Percentiles rank a stretch among this genome's conserved stretches.
Conservation (phyloP, 352 stramenopile species). For the Globisporangium yorkense region DNA sequence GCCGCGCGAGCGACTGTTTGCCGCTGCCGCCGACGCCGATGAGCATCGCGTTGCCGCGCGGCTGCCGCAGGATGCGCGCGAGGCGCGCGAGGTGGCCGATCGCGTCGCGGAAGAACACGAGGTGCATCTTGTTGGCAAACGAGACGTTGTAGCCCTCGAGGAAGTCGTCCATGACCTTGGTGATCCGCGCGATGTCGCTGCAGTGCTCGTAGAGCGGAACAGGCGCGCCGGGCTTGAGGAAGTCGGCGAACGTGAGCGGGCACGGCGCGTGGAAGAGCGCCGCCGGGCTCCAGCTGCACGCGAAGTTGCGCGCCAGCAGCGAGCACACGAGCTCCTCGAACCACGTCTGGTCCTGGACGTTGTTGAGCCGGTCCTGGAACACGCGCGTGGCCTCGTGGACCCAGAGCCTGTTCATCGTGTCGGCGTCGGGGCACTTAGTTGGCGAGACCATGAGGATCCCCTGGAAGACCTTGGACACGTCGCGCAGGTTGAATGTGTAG, state of each 20-base stretch:
- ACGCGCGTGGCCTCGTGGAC: conserved; percentile 90
- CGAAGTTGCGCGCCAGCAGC: conserved; percentile 71
- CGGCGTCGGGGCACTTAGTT: conserved; percentile 66
- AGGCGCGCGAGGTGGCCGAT: conserved; percentile 88
- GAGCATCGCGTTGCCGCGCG: conserved; percentile 93
- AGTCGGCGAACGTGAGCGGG: conserved; percentile 91
- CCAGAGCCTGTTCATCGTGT: conserved; percentile 89
- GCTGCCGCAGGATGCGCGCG: conserved; percentile 88
- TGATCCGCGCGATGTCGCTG: conserved; percentile 74
- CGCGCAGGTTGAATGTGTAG: conserved; percentile 95
- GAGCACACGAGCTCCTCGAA: conserved; percentile 88
- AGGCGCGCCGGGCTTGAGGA: conserved; percentile 80
- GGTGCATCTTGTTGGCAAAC: conserved; percentile 93
- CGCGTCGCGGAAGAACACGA: conserved; percentile 95
- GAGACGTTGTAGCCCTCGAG: conserved; percentile 94
- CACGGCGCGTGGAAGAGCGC: conserved; percentile 83
- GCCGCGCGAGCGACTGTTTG: conserved; percentile 90
- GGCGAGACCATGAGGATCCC: conserved; percentile 92
- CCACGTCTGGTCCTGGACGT: conserved; percentile 81
- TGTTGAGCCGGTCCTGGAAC: conserved; percentile 93
- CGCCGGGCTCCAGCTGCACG: conserved; percentile 73
- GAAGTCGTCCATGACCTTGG: conserved; percentile 87
- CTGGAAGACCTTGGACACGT: conserved; percentile 96
- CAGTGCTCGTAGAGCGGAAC: conserved; percentile 83
- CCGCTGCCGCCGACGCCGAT: conserved; percentile 93